Percentiles rank a stretch among this genome's conserved stretches.
Evolutionary conservation across 2,329 filamentous ascomycete species (phyloP).

Genomic region (Fragosphaeria purpurea): DNA sequence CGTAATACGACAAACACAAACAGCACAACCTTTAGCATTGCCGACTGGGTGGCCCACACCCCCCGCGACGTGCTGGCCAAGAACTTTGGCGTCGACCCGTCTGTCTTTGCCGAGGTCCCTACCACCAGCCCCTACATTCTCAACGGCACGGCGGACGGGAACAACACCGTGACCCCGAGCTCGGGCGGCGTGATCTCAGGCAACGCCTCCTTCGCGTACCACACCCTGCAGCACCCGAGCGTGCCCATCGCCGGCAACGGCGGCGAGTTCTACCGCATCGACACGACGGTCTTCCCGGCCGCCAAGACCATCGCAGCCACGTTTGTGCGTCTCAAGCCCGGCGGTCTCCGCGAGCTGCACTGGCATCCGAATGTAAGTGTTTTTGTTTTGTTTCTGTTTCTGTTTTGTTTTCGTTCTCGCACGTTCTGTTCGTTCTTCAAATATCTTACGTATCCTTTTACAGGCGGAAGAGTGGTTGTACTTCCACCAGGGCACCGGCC

Average conservation of each 20-base stretch:
- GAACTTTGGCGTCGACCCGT: constrained; percentile 54
- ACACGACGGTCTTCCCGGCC: constrained; percentile 57
- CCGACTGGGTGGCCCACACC: constrained; percentile 60
- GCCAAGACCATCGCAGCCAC: constrained; percentile 56
- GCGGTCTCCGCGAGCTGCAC: constrained; percentile 54
- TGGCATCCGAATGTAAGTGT: constrained; percentile 54
- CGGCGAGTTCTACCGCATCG: constrained; percentile 50
- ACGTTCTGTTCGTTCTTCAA: too few species aligned
- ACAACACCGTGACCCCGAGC: constrained; percentile 23
- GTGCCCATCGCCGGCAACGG: constrained; percentile 4
- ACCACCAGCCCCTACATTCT: constrained; percentile 50
- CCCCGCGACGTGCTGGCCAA: constrained; percentile 53
- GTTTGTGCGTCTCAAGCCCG: constrained; percentile 52
- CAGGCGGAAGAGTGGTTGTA: constrained; percentile 62
- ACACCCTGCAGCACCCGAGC: constrained; percentile 45
- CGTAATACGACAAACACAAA: too few species aligned
- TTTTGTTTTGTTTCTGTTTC: too few species aligned
- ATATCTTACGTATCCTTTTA: constrained; percentile 14
- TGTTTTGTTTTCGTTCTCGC: too few species aligned
- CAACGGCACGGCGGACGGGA: constrained; percentile 40
- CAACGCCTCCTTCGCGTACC: constrained; percentile 41
- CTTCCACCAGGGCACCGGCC: constrained; percentile 52
- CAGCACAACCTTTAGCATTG: constrained; percentile 59
- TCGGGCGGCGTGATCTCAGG: too few species aligned
- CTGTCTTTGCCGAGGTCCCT: constrained; percentile 51